Conservation (phyloP, 2,329 filamentous ascomycete genomes). For the Metarhizium anisopliae region DNA sequence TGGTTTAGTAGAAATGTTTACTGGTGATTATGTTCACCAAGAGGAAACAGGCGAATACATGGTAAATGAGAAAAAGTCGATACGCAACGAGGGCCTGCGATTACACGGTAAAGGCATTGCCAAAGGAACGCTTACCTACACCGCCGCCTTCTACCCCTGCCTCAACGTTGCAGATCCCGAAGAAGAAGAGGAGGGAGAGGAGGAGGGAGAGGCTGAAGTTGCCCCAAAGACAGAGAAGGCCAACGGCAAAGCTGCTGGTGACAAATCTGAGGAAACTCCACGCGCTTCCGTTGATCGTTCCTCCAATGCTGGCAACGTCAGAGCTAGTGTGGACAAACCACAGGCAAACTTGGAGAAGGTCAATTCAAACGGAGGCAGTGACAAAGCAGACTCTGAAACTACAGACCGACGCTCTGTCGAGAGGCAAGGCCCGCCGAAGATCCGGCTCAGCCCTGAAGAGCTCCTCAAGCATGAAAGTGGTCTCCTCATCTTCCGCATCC, state of each 20-base stretch:
- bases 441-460: slow-evolving; percentile 71
- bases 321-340: slow-evolving; percentile 24
- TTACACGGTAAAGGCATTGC: slow-evolving; percentile 62
- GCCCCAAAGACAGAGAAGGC: neutral
- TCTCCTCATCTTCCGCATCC: slow-evolving; percentile 85
- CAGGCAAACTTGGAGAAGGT: neutral
- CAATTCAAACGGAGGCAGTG: slow-evolving; percentile 9
- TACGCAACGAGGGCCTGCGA: slow-evolving; percentile 58
- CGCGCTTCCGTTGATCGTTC: slow-evolving; percentile 13
- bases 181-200: slow-evolving; percentile 55
- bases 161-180: slow-evolving; percentile 84
- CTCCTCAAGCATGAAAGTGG: slow-evolving; percentile 82
- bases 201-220: slow-evolving; percentile 9
- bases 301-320: slow-evolving; percentile 34
- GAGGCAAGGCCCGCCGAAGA: slow-evolving; percentile 57
- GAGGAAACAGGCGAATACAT: slow-evolving; percentile 73
- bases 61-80: slow-evolving; percentile 65
- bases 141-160: slow-evolving; percentile 81
- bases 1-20: slow-evolving; percentile 68
- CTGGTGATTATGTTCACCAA: slow-evolving; percentile 70
- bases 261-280: neutral
- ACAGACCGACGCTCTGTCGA: slow-evolving; percentile 21
- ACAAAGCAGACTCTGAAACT: slow-evolving; percentile 25
- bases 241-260: neutral
- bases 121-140: slow-evolving; percentile 78